phyloP scores from a whole-genome alignment of 306 rosid genomes.

The Vigna radiata region DNA sequence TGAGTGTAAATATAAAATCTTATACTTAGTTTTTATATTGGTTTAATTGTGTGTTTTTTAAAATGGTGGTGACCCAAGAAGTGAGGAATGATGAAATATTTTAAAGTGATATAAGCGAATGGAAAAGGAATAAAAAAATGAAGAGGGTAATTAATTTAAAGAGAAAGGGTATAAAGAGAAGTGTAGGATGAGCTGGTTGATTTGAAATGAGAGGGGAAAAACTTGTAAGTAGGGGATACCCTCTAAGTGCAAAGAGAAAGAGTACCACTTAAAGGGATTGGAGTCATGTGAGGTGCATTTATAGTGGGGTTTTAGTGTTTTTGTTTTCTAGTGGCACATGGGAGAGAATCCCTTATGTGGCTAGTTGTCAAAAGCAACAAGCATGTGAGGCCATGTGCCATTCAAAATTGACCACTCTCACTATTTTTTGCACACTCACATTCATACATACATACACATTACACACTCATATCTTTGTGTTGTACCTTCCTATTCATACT shows the following conservation, averaged over 20 bases:
- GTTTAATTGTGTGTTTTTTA: neutral
- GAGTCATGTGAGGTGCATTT: conserved; percentile 77
- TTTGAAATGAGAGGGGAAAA: conserved; percentile 52
- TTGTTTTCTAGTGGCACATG: conserved; percentile 81
- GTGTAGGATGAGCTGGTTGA: conserved; percentile 65
- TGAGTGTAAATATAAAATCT: neutral
- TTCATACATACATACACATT: neutral
- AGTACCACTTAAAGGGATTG: conserved; percentile 39
- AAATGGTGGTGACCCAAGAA: neutral
- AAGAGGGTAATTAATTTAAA: neutral
- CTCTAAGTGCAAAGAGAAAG: conserved; percentile 43
- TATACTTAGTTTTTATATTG: neutral
- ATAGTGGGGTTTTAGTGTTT: conserved; percentile 73
- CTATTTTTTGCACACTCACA: neutral
- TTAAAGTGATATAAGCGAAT: neutral
- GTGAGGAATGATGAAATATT: neutral
- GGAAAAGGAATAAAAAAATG: neutral
- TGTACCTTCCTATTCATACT: neutral
- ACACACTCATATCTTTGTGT: conserved; percentile 24
- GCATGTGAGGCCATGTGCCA: conserved; percentile 92
- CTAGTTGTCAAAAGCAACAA: conserved; percentile 59
- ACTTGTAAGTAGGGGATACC: conserved; percentile 40
- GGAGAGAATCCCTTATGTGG: conserved; percentile 51
- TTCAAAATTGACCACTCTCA: conserved; percentile 51
- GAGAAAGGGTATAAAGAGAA: conserved; percentile 2